phyloP scores from a whole-genome alignment of 352 stramenopile species.

The Pythium angustatum region DNA sequence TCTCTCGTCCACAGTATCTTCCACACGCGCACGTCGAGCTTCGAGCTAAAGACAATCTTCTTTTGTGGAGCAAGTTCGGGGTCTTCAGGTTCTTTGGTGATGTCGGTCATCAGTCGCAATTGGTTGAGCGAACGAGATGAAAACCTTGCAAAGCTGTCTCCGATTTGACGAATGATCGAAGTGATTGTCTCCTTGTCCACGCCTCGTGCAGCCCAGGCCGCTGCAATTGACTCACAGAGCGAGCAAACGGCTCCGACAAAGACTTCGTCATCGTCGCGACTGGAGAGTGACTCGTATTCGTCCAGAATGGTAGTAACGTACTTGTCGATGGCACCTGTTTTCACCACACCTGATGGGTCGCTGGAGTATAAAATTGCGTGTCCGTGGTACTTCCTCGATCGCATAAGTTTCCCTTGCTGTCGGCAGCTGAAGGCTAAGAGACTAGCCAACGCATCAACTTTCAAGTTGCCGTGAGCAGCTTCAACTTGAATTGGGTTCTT shows the following conservation, averaged over 20 bases:
- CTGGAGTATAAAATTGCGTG: slow-evolving; percentile 57
- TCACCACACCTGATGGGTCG: neutral
- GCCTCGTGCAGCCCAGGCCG: slow-evolving; percentile 15
- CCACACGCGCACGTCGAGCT: slow-evolving; percentile 7
- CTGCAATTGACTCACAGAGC: slow-evolving; percentile 38
- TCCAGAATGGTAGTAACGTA: slow-evolving; percentile 52
- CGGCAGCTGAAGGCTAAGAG: slow-evolving; percentile 61
- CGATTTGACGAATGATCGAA: neutral
- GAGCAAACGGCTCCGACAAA: slow-evolving; percentile 29
- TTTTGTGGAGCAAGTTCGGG: neutral
- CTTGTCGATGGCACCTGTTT: slow-evolving; percentile 37
- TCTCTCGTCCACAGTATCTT: slow-evolving; percentile 11
- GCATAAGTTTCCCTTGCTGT: slow-evolving; percentile 33
- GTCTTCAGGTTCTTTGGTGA: neutral
- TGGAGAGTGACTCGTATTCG: slow-evolving; percentile 27
- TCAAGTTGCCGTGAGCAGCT: slow-evolving; percentile 48
- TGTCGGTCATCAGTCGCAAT: slow-evolving; percentile 8
- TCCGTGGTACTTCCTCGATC: slow-evolving; percentile 42
- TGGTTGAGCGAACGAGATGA: slow-evolving; percentile 15
- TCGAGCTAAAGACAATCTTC: neutral
- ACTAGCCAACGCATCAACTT: slow-evolving; percentile 55
- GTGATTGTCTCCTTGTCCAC: neutral
- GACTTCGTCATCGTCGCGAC: neutral
- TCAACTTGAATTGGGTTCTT: slow-evolving; percentile 24
- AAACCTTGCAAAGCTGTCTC: slow-evolving; percentile 10